Conservation (phyloP, 192 early-diverging fungal species). For the Backusella morwellensis region DNA sequence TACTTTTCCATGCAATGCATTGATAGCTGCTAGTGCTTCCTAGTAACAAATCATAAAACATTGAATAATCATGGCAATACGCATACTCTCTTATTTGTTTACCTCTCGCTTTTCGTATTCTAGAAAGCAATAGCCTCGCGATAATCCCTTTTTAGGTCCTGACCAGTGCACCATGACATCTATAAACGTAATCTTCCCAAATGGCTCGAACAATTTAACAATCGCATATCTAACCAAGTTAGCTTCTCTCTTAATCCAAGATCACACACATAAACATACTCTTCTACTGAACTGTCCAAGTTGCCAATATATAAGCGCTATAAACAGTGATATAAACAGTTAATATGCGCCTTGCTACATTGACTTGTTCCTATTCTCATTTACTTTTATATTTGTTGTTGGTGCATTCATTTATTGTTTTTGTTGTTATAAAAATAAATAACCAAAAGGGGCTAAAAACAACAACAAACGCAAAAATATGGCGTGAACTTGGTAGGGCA, state of each 20-base stretch:
- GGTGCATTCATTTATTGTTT: neutral
- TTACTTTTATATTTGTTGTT: constrained; percentile 17
- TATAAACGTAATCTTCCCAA: constrained; percentile 61
- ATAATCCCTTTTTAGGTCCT: constrained; percentile 64
- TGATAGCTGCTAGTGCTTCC: constrained; percentile 55
- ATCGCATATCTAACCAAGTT: constrained; percentile 48
- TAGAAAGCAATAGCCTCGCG: constrained; percentile 71
- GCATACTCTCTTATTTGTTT: neutral
- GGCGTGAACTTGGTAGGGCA: neutral
- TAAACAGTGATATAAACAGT: neutral
- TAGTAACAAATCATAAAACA: constrained; percentile 11
- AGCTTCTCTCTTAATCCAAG: neutral
- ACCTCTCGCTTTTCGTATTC: constrained; percentile 55
- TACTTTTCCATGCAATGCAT: constrained; percentile 48
- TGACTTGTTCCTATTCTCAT: no score
- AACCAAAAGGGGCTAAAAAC: neutral
- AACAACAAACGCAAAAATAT: neutral
- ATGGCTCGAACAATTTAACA: constrained; percentile 66
- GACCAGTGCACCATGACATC: constrained; percentile 65
- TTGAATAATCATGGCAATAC: neutral
- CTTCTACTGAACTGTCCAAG: constrained; percentile 58
- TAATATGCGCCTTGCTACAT: no score
- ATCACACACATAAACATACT: constrained; percentile 39
- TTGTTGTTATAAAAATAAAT: neutral
- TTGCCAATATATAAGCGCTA: constrained; percentile 71